phyloP scores from a whole-genome alignment of 495 filamentous ascomycete species.

The Trichodelitschia bisporula region DNA sequence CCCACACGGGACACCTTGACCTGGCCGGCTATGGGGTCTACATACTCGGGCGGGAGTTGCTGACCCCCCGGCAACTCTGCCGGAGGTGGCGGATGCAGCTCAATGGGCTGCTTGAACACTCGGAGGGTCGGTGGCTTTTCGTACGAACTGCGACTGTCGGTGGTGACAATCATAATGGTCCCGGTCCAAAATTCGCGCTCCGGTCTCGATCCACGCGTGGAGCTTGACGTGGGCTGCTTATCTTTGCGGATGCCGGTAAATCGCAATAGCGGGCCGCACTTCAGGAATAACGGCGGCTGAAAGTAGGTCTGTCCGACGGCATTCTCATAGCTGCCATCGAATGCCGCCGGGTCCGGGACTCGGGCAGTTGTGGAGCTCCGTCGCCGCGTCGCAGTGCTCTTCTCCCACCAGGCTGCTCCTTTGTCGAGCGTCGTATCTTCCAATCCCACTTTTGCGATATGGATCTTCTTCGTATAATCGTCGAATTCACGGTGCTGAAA shows the following conservation, averaged over 20 bases:
- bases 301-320: slow-evolving; percentile 31
- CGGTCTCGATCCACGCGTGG: slow-evolving; percentile 14
- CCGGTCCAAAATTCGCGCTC: slow-evolving; percentile 75
- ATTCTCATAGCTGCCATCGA: slow-evolving; percentile 13
- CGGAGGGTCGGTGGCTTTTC: slow-evolving; percentile 51
- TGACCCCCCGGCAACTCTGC: slow-evolving; percentile 35
- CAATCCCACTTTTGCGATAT: slow-evolving; percentile 11
- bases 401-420: slow-evolving; percentile 14
- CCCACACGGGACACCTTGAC: slow-evolving; percentile 62
- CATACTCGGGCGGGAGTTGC: slow-evolving; percentile 50
- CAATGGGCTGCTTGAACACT: slow-evolving; percentile 66
- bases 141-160: slow-evolving; percentile 58
- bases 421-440: slow-evolving; percentile 4
- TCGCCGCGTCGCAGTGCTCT: slow-evolving; percentile 2
- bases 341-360: slow-evolving; percentile 1
- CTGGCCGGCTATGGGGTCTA: slow-evolving; percentile 72
- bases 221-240: slow-evolving; percentile 12
- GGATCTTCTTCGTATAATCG: too few species aligned
- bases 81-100: slow-evolving; percentile 63
- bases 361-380: neutral
- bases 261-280: slow-evolving; percentile 71
- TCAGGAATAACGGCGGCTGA: slow-evolving; percentile 59
- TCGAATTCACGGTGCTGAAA: too few species aligned
- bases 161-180: slow-evolving; percentile 79
- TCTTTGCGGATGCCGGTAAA: slow-evolving; percentile 61